phyloP scores from a whole-genome alignment of 2,329 filamentous ascomycete species.

The Trichoderma gracile region DNA sequence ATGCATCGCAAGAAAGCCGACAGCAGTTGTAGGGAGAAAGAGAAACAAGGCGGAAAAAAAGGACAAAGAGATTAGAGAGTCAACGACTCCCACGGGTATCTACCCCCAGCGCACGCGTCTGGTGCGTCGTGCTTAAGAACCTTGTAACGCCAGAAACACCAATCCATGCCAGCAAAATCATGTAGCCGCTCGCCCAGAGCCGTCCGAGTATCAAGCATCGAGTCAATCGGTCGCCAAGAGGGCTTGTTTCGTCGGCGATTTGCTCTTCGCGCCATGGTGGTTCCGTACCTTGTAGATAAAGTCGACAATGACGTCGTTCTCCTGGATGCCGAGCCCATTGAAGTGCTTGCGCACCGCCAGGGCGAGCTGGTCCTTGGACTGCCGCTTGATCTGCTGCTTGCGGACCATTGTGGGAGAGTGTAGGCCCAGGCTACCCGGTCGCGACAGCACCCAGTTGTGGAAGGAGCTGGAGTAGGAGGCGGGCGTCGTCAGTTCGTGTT shows the following conservation, averaged over 20 bases:
- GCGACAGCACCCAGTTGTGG: constrained; percentile 61
- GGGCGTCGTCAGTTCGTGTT: constrained; percentile 70
- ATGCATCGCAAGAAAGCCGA: neutral
- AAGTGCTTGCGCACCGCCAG: constrained; percentile 78
- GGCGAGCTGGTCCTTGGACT: constrained; percentile 72
- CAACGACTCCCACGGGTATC: constrained; percentile 19
- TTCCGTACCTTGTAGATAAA: constrained; percentile 68
- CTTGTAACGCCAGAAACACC: constrained; percentile 23
- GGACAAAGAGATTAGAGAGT: neutral
- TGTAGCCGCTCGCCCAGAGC: constrained; percentile 1
- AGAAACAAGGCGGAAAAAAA: neutral
- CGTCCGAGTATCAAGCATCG: neutral
- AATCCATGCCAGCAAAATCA: constrained; percentile 16
- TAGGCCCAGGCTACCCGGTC: constrained; percentile 64
- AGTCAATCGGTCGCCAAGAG: constrained; percentile 12
- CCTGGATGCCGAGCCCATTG: constrained; percentile 74
- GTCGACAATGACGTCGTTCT: constrained; percentile 81
- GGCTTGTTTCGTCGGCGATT: constrained; percentile 32
- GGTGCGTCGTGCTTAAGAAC: constrained; percentile 16
- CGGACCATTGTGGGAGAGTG: constrained; percentile 76
- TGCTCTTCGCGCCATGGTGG: constrained; percentile 35
- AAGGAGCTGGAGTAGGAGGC: constrained; percentile 67
- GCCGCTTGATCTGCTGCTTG: constrained; percentile 62
- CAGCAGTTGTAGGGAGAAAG: neutral
- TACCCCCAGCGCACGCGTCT: constrained; percentile 15